These are phyloP conservation scores for Aspergillus quadrilineatus DNA, from an alignment of 2,329 filamentous ascomycete genomes.

Conservation along the genomic window DNA sequence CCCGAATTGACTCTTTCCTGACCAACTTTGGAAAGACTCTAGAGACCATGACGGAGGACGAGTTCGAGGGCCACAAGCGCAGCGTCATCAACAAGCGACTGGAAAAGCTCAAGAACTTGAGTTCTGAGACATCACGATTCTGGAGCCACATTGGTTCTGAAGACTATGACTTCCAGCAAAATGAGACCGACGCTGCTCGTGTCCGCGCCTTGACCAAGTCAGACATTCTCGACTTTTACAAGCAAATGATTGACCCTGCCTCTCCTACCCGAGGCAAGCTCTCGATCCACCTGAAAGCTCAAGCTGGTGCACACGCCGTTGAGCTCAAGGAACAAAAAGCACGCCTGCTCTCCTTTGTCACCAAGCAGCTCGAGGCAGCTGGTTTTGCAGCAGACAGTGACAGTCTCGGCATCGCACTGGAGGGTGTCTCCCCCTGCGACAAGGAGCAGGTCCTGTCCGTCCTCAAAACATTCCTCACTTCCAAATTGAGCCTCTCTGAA, in stretches of 20 bases:
- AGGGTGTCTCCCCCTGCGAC: slow-evolving; percentile 47
- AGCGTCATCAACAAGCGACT: slow-evolving; percentile 82
- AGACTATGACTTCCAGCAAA: slow-evolving; percentile 83
- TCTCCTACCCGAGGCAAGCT: slow-evolving; percentile 77
- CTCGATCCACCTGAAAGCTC: slow-evolving; percentile 78
- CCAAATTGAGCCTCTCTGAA: slow-evolving; percentile 50
- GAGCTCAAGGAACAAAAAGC: slow-evolving; percentile 44
- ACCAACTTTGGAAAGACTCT: slow-evolving; percentile 64
- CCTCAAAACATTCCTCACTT: slow-evolving; percentile 53
- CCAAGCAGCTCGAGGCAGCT: slow-evolving; percentile 49
- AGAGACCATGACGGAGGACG: slow-evolving; percentile 72
- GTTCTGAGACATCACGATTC: slow-evolving; percentile 76
- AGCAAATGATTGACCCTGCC: slow-evolving; percentile 69
- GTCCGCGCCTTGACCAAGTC: slow-evolving; percentile 73
- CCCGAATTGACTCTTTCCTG: slow-evolving; percentile 83
- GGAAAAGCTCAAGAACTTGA: slow-evolving; percentile 89
- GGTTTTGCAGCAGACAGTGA: slow-evolving; percentile 46
- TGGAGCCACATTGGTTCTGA: slow-evolving; percentile 85
- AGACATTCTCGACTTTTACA: slow-evolving; percentile 78
- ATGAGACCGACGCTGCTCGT: slow-evolving; percentile 73
- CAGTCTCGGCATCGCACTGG: slow-evolving; percentile 46
- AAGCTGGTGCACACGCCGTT: slow-evolving; percentile 53
- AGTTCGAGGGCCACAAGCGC: slow-evolving; percentile 88
- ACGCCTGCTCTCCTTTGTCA: slow-evolving; percentile 44
- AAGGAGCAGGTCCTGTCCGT: slow-evolving; percentile 52